Conservation (phyloP, 2,329 filamentous ascomycete species). For the Magnaporthiopsis incrustans region DNA sequence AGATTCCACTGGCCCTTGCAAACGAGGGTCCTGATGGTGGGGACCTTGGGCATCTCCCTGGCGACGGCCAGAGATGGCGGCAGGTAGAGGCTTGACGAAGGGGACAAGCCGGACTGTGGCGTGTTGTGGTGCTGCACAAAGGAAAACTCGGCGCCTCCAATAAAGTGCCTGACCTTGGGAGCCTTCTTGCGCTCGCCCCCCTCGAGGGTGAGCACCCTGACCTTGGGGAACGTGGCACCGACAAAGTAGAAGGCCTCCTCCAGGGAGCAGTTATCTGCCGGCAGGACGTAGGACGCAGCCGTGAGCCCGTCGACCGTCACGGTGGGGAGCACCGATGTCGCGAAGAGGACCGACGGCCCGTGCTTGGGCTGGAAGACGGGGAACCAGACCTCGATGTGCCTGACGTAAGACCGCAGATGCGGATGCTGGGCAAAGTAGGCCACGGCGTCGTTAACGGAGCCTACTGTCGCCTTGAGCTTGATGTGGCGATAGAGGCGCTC, state of each 20-base stretch:
- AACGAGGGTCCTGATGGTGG: slow-evolving; percentile 57
- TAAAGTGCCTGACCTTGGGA: slow-evolving; percentile 55
- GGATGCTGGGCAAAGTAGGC: slow-evolving; percentile 50
- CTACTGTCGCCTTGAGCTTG: slow-evolving; percentile 63
- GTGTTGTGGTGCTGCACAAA: too few relatives aligned
- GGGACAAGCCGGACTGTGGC: too few relatives aligned
- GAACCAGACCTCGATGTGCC: slow-evolving; percentile 71
- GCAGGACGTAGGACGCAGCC: slow-evolving; percentile 50
- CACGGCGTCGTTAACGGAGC: slow-evolving; percentile 52
- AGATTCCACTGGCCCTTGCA: slow-evolving; percentile 74
- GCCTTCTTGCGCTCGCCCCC: slow-evolving; percentile 72
- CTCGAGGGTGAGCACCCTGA: slow-evolving; percentile 62
- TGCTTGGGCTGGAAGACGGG: slow-evolving; percentile 60
- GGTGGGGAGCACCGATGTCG: slow-evolving; percentile 38
- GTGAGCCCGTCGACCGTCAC: slow-evolving; percentile 48
- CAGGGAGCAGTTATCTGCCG: slow-evolving; percentile 59
- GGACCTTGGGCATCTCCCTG: slow-evolving; percentile 27
- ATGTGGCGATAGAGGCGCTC: slow-evolving; percentile 67
- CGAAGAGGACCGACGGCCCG: slow-evolving; percentile 32
- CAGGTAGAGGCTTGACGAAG: not conserved
- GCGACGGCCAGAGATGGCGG: slow-evolving; percentile 7
- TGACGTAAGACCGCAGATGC: slow-evolving; percentile 56
- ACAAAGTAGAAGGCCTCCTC: slow-evolving; percentile 63
- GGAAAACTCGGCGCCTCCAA: slow-evolving; percentile 12
- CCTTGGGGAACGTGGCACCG: slow-evolving; percentile 47